Percentiles rank a stretch among this genome's conserved stretches.
Evolutionary conservation across 208 protist genomes (phyloP).

Genomic region (Leishmania gerbilli): DNA sequence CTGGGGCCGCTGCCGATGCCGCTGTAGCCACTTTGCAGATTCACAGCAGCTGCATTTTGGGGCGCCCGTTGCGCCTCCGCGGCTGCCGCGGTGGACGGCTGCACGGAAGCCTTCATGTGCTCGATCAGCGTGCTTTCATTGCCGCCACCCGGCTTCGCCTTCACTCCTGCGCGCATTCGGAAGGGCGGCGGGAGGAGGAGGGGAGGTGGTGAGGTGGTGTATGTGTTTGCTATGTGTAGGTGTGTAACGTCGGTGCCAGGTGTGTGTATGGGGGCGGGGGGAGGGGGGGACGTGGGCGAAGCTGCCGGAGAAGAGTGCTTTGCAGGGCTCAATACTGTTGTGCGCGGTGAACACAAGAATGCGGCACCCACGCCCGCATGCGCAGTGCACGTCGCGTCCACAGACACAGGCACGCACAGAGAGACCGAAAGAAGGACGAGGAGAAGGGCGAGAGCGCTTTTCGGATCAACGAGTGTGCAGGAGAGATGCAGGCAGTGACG

Average conservation of each 20-base stretch:
- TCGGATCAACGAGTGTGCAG: background rate
- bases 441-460: background rate
- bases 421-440: background rate
- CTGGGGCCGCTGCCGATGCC: slow-evolving; percentile 11
- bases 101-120: slow-evolving; percentile 50
- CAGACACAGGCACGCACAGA: slow-evolving; percentile 8
- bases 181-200: slow-evolving; percentile 1
- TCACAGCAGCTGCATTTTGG: background rate
- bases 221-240: background rate
- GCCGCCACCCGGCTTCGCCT: background rate
- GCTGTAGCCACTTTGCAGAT: slow-evolving; percentile 28
- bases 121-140: slow-evolving; percentile 40
- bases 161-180: background rate
- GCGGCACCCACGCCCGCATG: background rate
- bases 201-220: background rate
- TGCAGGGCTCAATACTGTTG: background rate
- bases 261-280: background rate
- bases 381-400: background rate
- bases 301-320: background rate
- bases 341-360: background rate
- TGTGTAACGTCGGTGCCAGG: background rate
- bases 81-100: background rate
- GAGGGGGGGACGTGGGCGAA: background rate
- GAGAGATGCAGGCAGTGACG: background rate
- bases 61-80: background rate